Base-by-base conservation (phyloP, 2,329 filamentous ascomycete genomes). In the Aspergillus sp. region DNA sequence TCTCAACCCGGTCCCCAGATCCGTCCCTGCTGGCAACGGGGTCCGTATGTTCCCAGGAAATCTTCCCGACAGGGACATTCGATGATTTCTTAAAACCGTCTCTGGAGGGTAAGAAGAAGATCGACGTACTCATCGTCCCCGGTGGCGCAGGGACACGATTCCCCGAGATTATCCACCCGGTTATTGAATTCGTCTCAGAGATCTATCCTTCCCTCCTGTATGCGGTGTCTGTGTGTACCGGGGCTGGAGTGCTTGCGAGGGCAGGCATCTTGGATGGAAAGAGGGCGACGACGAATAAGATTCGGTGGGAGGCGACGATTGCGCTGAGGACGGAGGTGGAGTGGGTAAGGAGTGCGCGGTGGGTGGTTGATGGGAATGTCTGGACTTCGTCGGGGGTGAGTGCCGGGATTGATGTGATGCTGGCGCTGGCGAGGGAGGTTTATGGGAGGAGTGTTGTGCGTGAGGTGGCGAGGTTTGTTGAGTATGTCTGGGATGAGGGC, bases 201-300 rank as follows among this genome's bases (percentile, higher is more conserved):
- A 66, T 70, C n/a, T 83, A 78, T 64, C 79, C 81, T 0, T 71
- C 70, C 4, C 67, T 88, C 22, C 73, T 81, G 61, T 83, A 83
- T 61, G 66, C 88, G 12, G 76, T 90, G 44, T 88, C 86, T 0
- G 80, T 90, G 1, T 90, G 88, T 70, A 90, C 86, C 2, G 88
- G 88, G 0, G 78, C 83, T 4, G 81, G 81, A 3, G 70, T 89
- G 4, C 78, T 83, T 0, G 87, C 87, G 0, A 73, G 77, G 44
- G 76, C 86, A 0, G 87, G 87, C 0, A 70, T 89, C 2, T 15
- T 91, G 27, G 80, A 89, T 59, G 83, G 84, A 0, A 77, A 75
- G 60, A 74, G 78, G 15, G 88, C 86, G 4, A 90, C 88, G 3
- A 87, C 84, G 17, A 90, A 90, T 68, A 34, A 37, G 17, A 20